Conservation (phyloP, 306 rosid genomes). For the Chamaecrista fasciculata region DNA sequence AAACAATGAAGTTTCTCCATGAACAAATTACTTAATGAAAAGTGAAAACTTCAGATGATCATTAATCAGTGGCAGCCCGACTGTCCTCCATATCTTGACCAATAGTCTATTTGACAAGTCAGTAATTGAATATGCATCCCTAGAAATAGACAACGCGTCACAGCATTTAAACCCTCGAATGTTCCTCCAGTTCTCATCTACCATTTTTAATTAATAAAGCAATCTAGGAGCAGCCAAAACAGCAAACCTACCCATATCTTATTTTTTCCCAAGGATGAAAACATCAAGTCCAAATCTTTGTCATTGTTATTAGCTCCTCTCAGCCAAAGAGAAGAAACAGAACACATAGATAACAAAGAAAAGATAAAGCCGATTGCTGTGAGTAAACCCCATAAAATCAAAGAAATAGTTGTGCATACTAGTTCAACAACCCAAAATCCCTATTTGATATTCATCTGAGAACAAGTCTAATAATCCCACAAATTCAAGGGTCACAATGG, state of each 20-base stretch:
- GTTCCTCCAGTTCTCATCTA: neutral
- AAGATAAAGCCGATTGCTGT: neutral
- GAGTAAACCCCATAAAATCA: neutral
- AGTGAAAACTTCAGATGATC: neutral
- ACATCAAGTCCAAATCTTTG: neutral
- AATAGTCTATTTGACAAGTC: neutral
- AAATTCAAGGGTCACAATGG: neutral
- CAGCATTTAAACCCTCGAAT: neutral
- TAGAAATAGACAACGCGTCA: conserved; percentile 1
- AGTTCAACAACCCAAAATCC: neutral
- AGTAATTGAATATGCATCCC: neutral
- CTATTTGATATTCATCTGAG: neutral
- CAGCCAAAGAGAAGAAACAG: neutral
- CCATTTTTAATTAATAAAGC: neutral
- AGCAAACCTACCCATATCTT: neutral
- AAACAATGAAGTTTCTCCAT: neutral
- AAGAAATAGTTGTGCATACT: neutral
- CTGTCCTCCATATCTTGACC: neutral
- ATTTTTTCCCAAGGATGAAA: no score
- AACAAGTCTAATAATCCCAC: neutral
- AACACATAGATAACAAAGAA: neutral
- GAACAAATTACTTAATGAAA: conserved; percentile 6
- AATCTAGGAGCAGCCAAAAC: neutral
- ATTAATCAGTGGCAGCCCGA: neutral
- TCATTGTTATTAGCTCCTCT: neutral